Base-by-base conservation (phyloP, 2,329 filamentous ascomycete genomes). In the Chrysoporthe austroafricana region DNA sequence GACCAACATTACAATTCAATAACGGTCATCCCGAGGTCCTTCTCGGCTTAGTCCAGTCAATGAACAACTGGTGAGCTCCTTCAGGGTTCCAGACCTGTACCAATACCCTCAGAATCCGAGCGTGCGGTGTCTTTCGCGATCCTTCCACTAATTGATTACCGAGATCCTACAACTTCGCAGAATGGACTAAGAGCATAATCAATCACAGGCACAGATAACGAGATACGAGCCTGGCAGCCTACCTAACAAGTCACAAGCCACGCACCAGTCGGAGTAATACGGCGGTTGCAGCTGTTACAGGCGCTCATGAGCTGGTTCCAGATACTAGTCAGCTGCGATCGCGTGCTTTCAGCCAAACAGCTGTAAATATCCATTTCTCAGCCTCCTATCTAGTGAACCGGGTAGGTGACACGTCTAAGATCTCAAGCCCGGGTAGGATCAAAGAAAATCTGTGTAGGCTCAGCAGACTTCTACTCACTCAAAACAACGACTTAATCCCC, bases 251-350 rank as follows among this genome's bases (percentile, higher is more conserved):
- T 13, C 26, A 7, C 11, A 54, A 54, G 50, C 50, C 14, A 54
- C 50, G 26, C 16, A 34, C 32, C 13, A 54, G 26, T 32, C 50
- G 50, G 50, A 54, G 50, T 54, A 54, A 54, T 54, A 54, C 50
- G 50, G 50, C 21, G 11, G 13, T 14, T 32, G 11, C 50, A 21
- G 21, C 13, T 2, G 21, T 32, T 32, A 21, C 9, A 1, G 26
- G 26, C 14, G 4, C 13, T 13, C 21, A 14, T 32, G n/a, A 14
- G 48, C 48, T 21, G 13, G 4, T 13, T 32, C 26, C 5, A 8
- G 4, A 32, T 32, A 32, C 8, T 2, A 14, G 2, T 21, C 21
- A 21, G 46, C n/a, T 8, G 46, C 18, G 13, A 21, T 46, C 5
- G 16, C 13, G 44, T n/a, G 3, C 3, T 46, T 46, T 7, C 44